Base-by-base conservation (phyloP, 1,284 basidiomycete species). In the Grifola frondosa region DNA sequence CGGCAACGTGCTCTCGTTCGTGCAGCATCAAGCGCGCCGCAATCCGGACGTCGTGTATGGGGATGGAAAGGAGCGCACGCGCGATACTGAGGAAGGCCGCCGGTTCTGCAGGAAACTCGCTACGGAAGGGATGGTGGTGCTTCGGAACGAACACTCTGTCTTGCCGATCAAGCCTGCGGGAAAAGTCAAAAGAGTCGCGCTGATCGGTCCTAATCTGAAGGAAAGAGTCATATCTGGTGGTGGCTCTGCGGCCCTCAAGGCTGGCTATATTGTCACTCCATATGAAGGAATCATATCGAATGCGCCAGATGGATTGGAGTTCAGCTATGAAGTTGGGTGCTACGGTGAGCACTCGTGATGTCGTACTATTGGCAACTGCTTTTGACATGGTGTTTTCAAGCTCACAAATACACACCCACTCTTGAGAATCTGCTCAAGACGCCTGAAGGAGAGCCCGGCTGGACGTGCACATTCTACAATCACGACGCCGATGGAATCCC, bases 11-110 rank as follows among this genome's bases (percentile, higher is more conserved):
- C 70, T 86, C 19, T 63, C 65, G 17, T 81, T 81, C 46, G 71
- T 81, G 2, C 82, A 86, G 59, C 73, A 70, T 21, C 75, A 80
- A 53, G 79, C 81, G 1, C 64, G 62, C 34, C 67, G 68, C 22
- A 80, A 81, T 46, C 78, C 80, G 0, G 75, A 81, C 10, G 67
- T 82, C 11, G 80, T 86, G 1, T 84, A 76, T 52, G 81, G 82
- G 7, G 81, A 84, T 55, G 81, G 80, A 10, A 52, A 69, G 30
- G 84, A 87, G 52, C 68, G 75, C 6, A 78, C 77, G 15, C 67
- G 74, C 5, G 81, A 84, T 56, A 75, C 75, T 17, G 71, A 73
- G 0, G 74, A 81, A 44, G 67, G 69, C 12, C 67, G 77, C n/a
- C 54, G 57, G 5, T 81, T 88, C 44, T 76, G 78, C 47, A 68